A percentile compares a stretch with the other conserved stretches of the same genome.
phyloP scores from a whole-genome alignment of 805 yeast genomes.

The Sugiyamaella smithiae region DNA sequence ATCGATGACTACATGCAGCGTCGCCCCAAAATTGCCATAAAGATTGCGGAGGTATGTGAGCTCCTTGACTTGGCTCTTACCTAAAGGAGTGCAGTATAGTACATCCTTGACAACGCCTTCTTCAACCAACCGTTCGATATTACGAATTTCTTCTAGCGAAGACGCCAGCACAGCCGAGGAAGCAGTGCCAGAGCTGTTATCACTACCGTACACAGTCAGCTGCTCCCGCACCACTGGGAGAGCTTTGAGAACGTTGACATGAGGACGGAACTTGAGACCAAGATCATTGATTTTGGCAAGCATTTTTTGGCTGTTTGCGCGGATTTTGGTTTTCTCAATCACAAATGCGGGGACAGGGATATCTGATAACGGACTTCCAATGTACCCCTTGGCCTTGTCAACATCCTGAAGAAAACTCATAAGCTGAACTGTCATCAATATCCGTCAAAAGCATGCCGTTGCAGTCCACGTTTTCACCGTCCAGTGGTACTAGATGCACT shows the following conservation, averaged over 20 bases:
- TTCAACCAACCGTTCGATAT: conserved; percentile 40
- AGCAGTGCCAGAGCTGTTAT: background rate
- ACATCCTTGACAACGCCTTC: conserved; percentile 45
- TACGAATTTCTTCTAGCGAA: conserved; percentile 64
- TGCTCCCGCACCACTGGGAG: conserved; percentile 55
- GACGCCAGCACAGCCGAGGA: conserved; percentile 51
- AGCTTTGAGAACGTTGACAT: conserved; percentile 73
- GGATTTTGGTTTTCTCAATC: conserved; percentile 16
- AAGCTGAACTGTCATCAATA: background rate
- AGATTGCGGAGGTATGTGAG: conserved; percentile 43
- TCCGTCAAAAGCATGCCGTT: no score
- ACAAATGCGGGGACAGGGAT: conserved; percentile 20
- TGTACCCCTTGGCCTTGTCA: conserved; percentile 16
- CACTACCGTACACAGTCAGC: conserved; percentile 33
- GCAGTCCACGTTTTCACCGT: no score
- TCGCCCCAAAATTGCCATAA: conserved; percentile 29
- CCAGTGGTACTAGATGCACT: no score
- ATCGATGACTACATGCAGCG: conserved; percentile 51
- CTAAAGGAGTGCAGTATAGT: conserved; percentile 57
- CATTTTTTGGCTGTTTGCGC: conserved; percentile 13
- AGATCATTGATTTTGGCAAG: conserved; percentile 5
- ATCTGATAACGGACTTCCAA: conserved; percentile 13
- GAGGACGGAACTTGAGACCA: conserved; percentile 48
- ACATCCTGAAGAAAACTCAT: conserved; percentile 22
- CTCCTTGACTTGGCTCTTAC: conserved; percentile 37